Evolutionary conservation across 2,329 filamentous ascomycete species (phyloP), one percentile per base, ranked within the genome.

Genomic region (Colletotrichum gloeosporioides): DNA sequence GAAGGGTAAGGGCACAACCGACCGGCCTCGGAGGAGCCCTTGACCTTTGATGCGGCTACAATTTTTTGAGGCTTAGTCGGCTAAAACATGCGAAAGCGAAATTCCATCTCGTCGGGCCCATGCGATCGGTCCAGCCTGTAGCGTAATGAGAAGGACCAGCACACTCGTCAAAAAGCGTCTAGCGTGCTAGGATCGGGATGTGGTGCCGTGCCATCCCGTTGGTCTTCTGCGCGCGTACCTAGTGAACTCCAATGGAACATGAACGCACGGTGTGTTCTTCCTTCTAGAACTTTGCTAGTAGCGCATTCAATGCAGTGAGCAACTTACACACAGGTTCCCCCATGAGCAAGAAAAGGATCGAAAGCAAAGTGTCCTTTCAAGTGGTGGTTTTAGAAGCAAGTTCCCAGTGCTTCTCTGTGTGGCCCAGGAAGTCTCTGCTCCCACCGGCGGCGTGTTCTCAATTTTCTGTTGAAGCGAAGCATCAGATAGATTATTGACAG

Each of bases 381-480:
- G 22, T n/a, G 18, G 3, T 27, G 13, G 25, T 27, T 57, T 0
- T 29, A 0, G 1, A 29, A 57, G 13, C 13, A 29, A 57, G 22
- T 3, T 57, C 53, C 22, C 22, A 16, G 22, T 4, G 31, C 57
- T 61, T 31, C 57, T 22, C 9, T 16, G 1, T 31, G n/a, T 62
- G 57, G 57, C 44, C 34, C 6, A 34, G 57, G 29, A 13, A 13
- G 27, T 31, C 16, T 29, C 6, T 62, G 16, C 29, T 62, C 29
- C 57, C 57, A 62, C 29, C 29, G 27, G 57, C 29, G 53, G 13
- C 22, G 53, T 27, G 1, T 3, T 57, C 15, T 57, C 53, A 29
- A 29, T 25, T 57, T 57, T 57, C 53, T 62, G 29, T 27, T 25
- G 62, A 36, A 65, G 62, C 62, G 62, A 65, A 32, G 63, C 36